These are phyloP conservation scores for Cyberlindnera maclurae DNA, from an alignment of 805 yeast species.

Conservation along the genomic window DNA sequence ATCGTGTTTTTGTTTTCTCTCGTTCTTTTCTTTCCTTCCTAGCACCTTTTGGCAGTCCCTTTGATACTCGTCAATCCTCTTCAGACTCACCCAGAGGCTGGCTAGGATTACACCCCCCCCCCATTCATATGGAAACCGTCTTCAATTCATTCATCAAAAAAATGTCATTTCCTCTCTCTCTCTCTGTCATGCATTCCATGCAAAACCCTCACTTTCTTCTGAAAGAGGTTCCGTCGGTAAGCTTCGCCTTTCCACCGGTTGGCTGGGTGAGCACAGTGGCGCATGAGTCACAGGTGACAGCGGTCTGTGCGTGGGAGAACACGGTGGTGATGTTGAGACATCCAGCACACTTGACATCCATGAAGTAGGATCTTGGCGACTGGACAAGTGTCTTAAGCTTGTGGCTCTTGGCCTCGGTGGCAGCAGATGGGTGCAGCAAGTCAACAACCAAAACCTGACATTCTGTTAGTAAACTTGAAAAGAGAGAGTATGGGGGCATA, in stretches of 20 bases:
- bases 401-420: slow-evolving; percentile 94
- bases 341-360: slow-evolving; percentile 99
- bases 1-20: no score
- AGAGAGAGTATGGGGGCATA: slow-evolving; percentile 8
- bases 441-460: slow-evolving; percentile 96
- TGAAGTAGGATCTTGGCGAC: slow-evolving; percentile 97
- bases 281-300: slow-evolving; percentile 98
- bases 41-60: no score
- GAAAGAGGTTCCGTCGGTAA: slow-evolving; percentile 99
- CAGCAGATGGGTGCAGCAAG: slow-evolving; percentile 96
- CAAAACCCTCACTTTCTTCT: slow-evolving; percentile 92
- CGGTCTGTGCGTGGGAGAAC: slow-evolving; percentile 99
- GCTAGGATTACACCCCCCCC: no score
- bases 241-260: slow-evolving; percentile 99
- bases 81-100: no score
- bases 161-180: no score
- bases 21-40: no score
- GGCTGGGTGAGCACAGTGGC: slow-evolving; percentile 98
- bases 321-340: slow-evolving; percentile 98
- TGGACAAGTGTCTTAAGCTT: slow-evolving; percentile 96
- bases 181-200: no score
- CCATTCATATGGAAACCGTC: no score
- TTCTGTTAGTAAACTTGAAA: background rate
- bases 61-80: no score
- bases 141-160: no score